Evolutionary conservation across 1,139 yeast genomes (phyloP).

Genomic region (Hemisphaericaspora lyxosophila): DNA sequence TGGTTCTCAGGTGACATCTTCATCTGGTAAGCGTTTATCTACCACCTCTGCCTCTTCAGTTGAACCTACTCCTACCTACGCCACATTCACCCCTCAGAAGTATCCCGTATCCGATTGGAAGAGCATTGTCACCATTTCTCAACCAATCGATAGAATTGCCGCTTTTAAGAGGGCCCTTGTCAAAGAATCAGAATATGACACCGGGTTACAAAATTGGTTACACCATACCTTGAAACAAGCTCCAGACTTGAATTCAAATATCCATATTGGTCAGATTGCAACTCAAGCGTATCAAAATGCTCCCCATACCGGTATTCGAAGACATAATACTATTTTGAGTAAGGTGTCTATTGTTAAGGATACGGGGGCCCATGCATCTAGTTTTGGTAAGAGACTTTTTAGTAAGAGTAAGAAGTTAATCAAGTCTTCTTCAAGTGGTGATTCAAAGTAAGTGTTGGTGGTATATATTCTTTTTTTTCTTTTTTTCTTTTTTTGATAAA

Average conservation of each 20-base stretch:
- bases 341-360: slow-evolving; percentile 45
- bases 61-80: slow-evolving; percentile 1
- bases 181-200: slow-evolving; percentile 40
- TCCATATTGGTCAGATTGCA: slow-evolving; percentile 47
- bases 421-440: slow-evolving; percentile 12
- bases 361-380: slow-evolving; percentile 43
- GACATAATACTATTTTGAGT: slow-evolving; percentile 44
- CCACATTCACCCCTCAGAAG: slow-evolving; percentile 7
- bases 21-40: background rate
- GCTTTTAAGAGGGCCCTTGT: slow-evolving; percentile 42
- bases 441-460: slow-evolving; percentile 24
- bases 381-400: slow-evolving; percentile 44
- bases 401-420: slow-evolving; percentile 43
- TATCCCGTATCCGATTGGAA: slow-evolving; percentile 48
- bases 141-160: slow-evolving; percentile 42
- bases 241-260: slow-evolving; percentile 29
- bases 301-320: slow-evolving; percentile 42
- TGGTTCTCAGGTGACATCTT: slow-evolving; percentile 2
- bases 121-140: slow-evolving; percentile 42
- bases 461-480: too few relatives aligned
- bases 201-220: slow-evolving; percentile 52
- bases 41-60: background rate
- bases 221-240: slow-evolving; percentile 37
- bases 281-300: slow-evolving; percentile 50
- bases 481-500: too few relatives aligned